phyloP scores from a whole-genome alignment of 2,329 filamentous ascomycete genomes.

The Ascochyta pisi region DNA sequence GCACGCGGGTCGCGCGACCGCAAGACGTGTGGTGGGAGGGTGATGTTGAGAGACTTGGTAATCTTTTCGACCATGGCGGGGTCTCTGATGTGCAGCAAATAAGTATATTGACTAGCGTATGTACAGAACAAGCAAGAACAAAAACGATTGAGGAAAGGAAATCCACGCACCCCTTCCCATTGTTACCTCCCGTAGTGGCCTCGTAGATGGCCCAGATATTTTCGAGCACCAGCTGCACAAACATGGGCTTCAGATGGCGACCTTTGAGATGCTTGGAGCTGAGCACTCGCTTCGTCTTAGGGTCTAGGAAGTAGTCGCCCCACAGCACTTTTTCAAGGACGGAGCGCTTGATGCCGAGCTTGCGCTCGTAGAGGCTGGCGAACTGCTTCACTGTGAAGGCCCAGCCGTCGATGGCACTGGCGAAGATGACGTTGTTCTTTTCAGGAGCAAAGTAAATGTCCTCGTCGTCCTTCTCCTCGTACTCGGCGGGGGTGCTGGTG shows the following conservation, averaged over 20 bases:
- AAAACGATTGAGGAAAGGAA: constrained; percentile 45
- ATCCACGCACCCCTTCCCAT: constrained; percentile 75
- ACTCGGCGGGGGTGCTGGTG: constrained; percentile 63
- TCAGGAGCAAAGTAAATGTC: constrained; percentile 98
- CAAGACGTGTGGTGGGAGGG: constrained; percentile 81
- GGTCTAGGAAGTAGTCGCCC: constrained; percentile 96
- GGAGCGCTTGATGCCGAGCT: constrained; percentile 89
- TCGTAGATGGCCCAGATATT: constrained; percentile 96
- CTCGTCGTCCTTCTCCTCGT: constrained; percentile 92
- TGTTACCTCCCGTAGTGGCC: constrained; percentile 82
- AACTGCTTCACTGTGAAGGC: constrained; percentile 97
- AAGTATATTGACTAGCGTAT: constrained; percentile 50
- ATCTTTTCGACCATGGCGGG: constrained; percentile 87
- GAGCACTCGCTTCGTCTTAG: constrained; percentile 93
- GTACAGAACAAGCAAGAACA: constrained; percentile 38
- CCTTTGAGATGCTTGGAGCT: constrained; percentile 93
- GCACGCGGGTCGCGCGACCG: constrained; percentile 84
- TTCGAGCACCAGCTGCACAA: constrained; percentile 94
- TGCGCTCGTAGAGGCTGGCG: constrained; percentile 91
- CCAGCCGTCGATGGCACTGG: constrained; percentile 98
- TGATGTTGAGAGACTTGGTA: constrained; percentile 86
- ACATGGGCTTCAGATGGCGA: constrained; percentile 90
- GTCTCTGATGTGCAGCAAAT: constrained; percentile 64
- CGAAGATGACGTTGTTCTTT: constrained; percentile 98
- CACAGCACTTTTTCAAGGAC: constrained; percentile 92